Evolutionary conservation across 1,284 basidiomycete genomes (phyloP), one percentile per base, ranked within the genome.

Genomic region (Cutaneotrichosporon sp.): DNA sequence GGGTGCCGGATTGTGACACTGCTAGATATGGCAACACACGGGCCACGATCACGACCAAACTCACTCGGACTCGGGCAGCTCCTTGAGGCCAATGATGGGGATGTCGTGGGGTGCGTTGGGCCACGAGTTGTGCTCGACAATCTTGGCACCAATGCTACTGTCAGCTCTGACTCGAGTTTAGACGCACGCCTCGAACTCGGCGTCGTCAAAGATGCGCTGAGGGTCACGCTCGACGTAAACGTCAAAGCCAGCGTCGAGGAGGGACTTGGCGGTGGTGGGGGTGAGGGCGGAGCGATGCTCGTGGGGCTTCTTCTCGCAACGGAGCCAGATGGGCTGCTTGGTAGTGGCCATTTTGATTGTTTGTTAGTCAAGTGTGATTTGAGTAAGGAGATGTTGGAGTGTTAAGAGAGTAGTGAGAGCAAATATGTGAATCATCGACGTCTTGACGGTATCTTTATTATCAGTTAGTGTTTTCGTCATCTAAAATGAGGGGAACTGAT

Each of bases 31-130:
- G 18, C 42, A 46, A 46, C 42, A 6, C 42, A 46, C 18, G 42
- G 42, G 13, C 51, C 14, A 26, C 49, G 21, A 22, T 2, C 21
- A 51, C 21, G 22, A 30, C 14, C 49, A 26, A 30, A 74, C 79
- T 73, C 62, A 80, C 80, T 85, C 84, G 51, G 91, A 94, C 66
- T 84, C 87, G 47, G 90, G 88, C 22, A 99, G 87, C 81, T 99
- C 97, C 84, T 99, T 99, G 79, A 99, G 85, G 9, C 97, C 97
- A 72, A 98, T 90, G 81, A 99, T 97, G 63, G 91, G 89, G 50
- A 89, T 83, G 47, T 87, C 81, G 32, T 79, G 80, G 1, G 95
- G 92, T n/a, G 80, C 80, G 49, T 78, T 84, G 26, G 91, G 88
- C 95, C 96, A 99, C 13, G 90, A 85, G 80, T 96, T 94, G 82